These are phyloP conservation scores for Capillidium rhysosporum DNA, from an alignment of 371 early-diverging fungal species.

Conservation along the genomic window DNA sequence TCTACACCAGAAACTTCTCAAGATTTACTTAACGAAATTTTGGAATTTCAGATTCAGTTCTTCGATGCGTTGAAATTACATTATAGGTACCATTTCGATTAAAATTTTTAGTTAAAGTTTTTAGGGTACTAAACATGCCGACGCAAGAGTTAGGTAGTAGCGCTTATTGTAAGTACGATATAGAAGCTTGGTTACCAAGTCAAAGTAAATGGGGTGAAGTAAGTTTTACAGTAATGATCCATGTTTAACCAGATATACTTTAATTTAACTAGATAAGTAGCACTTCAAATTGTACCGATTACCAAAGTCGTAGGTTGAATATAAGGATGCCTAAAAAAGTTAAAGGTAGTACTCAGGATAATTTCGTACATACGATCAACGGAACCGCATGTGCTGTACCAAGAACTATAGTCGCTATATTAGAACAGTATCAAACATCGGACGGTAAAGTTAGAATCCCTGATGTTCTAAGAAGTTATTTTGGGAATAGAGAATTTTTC, in stretches of 20 bases:
- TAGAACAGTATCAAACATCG: constrained; percentile 57
- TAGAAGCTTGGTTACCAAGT: constrained; percentile 94
- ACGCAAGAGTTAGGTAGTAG: constrained; percentile 82
- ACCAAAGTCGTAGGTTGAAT: constrained; percentile 51
- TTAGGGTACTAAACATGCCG: constrained; percentile 75
- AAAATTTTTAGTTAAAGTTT: not conserved
- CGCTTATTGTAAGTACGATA: constrained; percentile 78
- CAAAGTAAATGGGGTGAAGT: constrained; percentile 75
- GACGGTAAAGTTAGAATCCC: constrained; percentile 59
- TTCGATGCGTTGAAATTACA: constrained; percentile 61
- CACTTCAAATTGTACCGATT: constrained; percentile 78
- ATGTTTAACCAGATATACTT: not conserved
- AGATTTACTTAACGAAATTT: constrained; percentile 43
- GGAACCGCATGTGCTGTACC: constrained; percentile 91
- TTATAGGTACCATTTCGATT: constrained; percentile 28
- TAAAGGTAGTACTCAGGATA: constrained; percentile 10
- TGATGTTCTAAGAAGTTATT: constrained; percentile 36
- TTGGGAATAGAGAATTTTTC: not conserved
- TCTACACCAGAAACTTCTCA: constrained; percentile 43
- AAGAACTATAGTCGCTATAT: constrained; percentile 61
- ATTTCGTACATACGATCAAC: constrained; percentile 79
- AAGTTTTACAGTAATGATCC: not conserved
- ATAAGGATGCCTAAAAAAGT: constrained; percentile 27
- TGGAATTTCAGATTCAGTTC: constrained; percentile 46
- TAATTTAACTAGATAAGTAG: constrained; percentile 30